These are phyloP conservation scores for Nicotiana knightiana DNA, from an alignment of 257 asterid genomes.

Conservation along the genomic window DNA sequence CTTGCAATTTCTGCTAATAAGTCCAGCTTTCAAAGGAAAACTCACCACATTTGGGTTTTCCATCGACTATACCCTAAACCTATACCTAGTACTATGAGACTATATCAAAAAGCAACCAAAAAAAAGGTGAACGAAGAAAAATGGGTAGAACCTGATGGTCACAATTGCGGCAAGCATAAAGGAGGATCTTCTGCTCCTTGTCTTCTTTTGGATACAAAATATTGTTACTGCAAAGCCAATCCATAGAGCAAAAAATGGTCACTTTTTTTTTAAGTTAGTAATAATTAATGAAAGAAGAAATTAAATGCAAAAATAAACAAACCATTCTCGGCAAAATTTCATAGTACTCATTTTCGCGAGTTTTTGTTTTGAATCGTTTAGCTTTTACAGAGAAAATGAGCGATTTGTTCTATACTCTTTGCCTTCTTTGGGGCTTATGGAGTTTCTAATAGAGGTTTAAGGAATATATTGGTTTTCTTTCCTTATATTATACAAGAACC, in stretches of 20 bases:
- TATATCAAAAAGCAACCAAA: not conserved
- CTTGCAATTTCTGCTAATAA: not conserved
- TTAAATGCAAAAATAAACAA: not conserved
- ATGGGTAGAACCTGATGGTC: constrained; percentile 65
- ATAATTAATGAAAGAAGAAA: not conserved
- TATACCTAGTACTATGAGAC: not conserved
- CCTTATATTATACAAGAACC: not conserved
- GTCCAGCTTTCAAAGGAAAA: not conserved
- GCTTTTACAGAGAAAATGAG: not conserved
- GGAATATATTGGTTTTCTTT: not conserved
- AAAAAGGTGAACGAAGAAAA: not conserved
- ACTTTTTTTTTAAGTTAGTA: not conserved
- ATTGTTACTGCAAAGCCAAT: constrained; percentile 45
- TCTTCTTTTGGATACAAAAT: constrained; percentile 85
- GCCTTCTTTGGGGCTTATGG: not conserved
- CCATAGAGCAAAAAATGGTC: not conserved
- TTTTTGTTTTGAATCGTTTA: not conserved
- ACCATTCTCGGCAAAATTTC: constrained; percentile 99
- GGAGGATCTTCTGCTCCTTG: constrained; percentile 69
- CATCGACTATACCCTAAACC: constrained; percentile 12
- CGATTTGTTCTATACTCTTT: not conserved
- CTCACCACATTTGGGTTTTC: not conserved
- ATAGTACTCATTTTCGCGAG: constrained; percentile 80
- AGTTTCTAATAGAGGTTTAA: not conserved
- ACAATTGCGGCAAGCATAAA: constrained; percentile 86